A percentile compares a stretch with the other conserved stretches of the same genome.
Conservation (phyloP, 139 green algal genomes). For the Haematococcus lacustris region DNA sequence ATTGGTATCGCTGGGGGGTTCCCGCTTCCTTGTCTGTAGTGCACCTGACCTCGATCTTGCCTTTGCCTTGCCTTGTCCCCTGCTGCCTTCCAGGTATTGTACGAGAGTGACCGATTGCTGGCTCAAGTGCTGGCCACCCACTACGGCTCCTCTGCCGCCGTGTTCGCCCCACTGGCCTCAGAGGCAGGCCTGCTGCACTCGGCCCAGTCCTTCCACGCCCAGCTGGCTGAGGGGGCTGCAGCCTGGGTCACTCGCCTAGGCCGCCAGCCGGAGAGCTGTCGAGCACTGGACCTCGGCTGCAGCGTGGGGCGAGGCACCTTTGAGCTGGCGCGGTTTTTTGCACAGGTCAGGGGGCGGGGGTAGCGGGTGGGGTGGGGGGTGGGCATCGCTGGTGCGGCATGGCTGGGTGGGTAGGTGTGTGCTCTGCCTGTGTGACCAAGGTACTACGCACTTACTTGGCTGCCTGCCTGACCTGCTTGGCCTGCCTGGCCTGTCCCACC, state of each 20-base stretch:
- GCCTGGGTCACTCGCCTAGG: constrained; percentile 10
- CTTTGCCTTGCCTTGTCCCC: too few species aligned
- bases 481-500: not conserved
- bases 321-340: constrained; percentile 52
- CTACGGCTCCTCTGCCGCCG: constrained; percentile 31
- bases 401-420: not conserved
- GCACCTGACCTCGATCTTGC: too few species aligned
- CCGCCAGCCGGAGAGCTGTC: constrained; percentile 4
- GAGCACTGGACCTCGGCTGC: constrained; percentile 72
- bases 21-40: too few species aligned
- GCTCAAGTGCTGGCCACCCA: constrained; percentile 44
- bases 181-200: constrained; percentile 13
- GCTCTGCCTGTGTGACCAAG: not conserved
- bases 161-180: constrained; percentile 12
- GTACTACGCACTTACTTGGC: not conserved
- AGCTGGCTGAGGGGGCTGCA: constrained; percentile 25
- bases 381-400: not conserved
- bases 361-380: constrained; percentile 11
- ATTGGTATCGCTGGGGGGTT: too few species aligned
- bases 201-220: constrained; percentile 33
- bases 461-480: not conserved
- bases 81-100: constrained; percentile 26
- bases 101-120: constrained; percentile 46
- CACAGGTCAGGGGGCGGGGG: constrained; percentile 53
- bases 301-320: constrained; percentile 59